Evolutionary conservation across 768 basidiomycete species (phyloP).

Genomic region (Clavulina sp.): DNA sequence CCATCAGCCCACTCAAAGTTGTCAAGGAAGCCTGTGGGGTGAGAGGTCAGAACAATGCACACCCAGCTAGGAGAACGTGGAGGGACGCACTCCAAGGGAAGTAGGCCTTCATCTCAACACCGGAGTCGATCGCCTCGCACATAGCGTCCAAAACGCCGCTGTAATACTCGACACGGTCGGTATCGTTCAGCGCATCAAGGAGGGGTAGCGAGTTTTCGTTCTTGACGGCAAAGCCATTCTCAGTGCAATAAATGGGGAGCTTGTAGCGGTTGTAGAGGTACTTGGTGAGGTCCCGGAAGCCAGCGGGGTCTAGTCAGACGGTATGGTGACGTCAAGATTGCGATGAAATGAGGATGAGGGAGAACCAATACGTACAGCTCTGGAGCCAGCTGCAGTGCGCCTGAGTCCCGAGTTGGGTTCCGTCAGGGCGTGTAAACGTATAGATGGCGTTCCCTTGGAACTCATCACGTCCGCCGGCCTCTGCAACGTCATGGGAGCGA

Average conservation of each 20-base stretch:
- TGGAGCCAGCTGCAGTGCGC: constrained; percentile 51
- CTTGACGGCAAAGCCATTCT: constrained; percentile 58
- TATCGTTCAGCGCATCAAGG: constrained; percentile 36
- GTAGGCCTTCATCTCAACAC: constrained; percentile 42
- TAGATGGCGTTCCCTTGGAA: constrained; percentile 44
- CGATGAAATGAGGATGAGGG: no score
- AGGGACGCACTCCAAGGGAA: constrained; percentile 45
- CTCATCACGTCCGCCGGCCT: constrained; percentile 42
- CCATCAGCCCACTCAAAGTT: constrained; percentile 69
- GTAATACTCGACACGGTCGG: constrained; percentile 53
- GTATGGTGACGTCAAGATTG: neutral
- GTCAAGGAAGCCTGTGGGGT: constrained; percentile 51
- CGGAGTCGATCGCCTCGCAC: constrained; percentile 44
- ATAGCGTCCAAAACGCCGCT: constrained; percentile 36
- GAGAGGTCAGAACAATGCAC: neutral
- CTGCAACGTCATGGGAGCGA: no score
- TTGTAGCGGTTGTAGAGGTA: constrained; percentile 48
- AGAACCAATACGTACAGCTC: constrained; percentile 30
- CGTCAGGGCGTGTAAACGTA: constrained; percentile 45
- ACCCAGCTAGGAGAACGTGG: neutral
- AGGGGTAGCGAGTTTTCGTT: constrained; percentile 37
- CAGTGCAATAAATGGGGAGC: constrained; percentile 48
- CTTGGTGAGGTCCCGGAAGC: constrained; percentile 52
- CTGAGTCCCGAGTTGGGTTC: constrained; percentile 43
- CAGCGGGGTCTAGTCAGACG: constrained; percentile 33